A percentile compares a stretch with the other conserved stretches of the same genome.
Conservation (phyloP, 1,139 yeast genomes). For the Casaregolazyma lundiana region DNA sequence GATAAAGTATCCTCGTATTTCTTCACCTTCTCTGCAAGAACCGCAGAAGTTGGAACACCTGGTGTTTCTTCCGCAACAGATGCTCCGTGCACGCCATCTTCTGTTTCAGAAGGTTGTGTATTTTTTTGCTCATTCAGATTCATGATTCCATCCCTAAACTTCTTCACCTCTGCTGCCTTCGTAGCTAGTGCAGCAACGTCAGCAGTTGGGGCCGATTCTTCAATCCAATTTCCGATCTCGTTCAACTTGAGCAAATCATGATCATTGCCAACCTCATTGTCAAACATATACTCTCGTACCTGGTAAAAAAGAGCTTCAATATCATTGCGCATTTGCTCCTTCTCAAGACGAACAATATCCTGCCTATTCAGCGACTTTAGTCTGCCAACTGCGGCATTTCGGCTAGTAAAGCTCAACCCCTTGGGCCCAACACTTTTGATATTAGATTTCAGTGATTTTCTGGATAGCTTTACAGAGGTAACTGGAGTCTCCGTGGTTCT, state of each 20-base stretch:
- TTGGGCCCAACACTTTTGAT: slow-evolving; percentile 2
- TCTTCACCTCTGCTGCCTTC: slow-evolving; percentile 32
- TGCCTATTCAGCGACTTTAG: slow-evolving; percentile 26
- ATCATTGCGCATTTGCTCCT: slow-evolving; percentile 32
- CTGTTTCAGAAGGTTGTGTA: slow-evolving; percentile 8
- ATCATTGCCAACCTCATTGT: slow-evolving; percentile 12
- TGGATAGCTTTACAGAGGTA: background rate
- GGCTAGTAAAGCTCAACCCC: slow-evolving; percentile 10
- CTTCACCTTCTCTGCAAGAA: slow-evolving; percentile 10
- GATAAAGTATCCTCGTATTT: slow-evolving; percentile 6
- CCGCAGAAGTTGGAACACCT: slow-evolving; percentile 8
- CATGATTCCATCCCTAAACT: slow-evolving; percentile 22
- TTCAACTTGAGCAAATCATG: slow-evolving; percentile 32
- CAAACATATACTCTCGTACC: slow-evolving; percentile 23
- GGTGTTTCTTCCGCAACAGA: slow-evolving; percentile 9
- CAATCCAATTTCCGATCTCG: slow-evolving; percentile 72
- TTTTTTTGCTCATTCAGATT: slow-evolving; percentile 16
- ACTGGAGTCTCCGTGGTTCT: background rate
- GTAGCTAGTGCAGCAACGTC: slow-evolving; percentile 39
- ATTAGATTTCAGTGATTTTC: background rate
- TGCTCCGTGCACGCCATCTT: slow-evolving; percentile 3
- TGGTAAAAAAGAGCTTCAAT: slow-evolving; percentile 34
- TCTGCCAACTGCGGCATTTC: slow-evolving; percentile 26
- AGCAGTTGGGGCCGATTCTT: slow-evolving; percentile 62
- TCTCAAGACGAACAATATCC: slow-evolving; percentile 30